A percentile compares a stretch with the other conserved stretches of the same genome.
phyloP scores from a whole-genome alignment of 2,329 filamentous ascomycete genomes.

The Metarhizium album region DNA sequence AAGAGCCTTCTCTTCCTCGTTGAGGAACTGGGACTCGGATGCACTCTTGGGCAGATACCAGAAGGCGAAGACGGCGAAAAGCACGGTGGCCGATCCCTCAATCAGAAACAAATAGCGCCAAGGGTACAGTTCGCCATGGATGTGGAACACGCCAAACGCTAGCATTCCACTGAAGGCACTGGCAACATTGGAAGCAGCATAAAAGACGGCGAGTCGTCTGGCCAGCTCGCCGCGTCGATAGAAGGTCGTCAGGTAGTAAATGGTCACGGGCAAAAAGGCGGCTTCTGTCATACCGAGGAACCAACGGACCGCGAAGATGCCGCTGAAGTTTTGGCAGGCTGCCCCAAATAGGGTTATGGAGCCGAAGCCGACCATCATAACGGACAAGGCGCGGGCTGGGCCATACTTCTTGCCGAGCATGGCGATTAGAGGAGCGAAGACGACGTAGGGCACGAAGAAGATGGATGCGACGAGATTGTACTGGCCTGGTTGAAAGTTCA shows the following conservation, averaged over 20 bases:
- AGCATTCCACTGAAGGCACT: slow-evolving; percentile 41
- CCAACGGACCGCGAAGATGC: slow-evolving; percentile 38
- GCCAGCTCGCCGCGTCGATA: slow-evolving; percentile 37
- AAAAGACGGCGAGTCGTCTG: slow-evolving; percentile 51
- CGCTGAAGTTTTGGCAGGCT: slow-evolving; percentile 36
- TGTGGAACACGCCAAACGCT: slow-evolving; percentile 38
- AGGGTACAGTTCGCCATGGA: slow-evolving; percentile 25
- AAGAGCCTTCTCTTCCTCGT: slow-evolving; percentile 52
- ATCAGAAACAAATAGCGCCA: slow-evolving; percentile 46
- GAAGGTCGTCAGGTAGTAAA: slow-evolving; percentile 43
- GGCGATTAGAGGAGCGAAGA: slow-evolving; percentile 48
- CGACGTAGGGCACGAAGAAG: slow-evolving; percentile 67
- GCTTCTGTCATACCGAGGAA: slow-evolving; percentile 44
- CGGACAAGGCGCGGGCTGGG: slow-evolving; percentile 53
- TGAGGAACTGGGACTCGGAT: slow-evolving; percentile 54
- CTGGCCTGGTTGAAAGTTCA: slow-evolving; percentile 46
- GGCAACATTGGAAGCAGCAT: slow-evolving; percentile 65
- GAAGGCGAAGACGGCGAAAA: slow-evolving; percentile 53
- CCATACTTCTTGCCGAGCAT: slow-evolving; percentile 64
- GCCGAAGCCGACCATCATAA: slow-evolving; percentile 65
- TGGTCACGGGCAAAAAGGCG: slow-evolving; percentile 42
- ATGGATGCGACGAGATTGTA: slow-evolving; percentile 63
- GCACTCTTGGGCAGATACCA: slow-evolving; percentile 59
- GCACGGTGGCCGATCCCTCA: slow-evolving; percentile 45
- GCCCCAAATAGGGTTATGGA: slow-evolving; percentile 51